Conservation (phyloP, 2,329 filamentous ascomycete genomes). For the Stemphylium lycopersici region DNA sequence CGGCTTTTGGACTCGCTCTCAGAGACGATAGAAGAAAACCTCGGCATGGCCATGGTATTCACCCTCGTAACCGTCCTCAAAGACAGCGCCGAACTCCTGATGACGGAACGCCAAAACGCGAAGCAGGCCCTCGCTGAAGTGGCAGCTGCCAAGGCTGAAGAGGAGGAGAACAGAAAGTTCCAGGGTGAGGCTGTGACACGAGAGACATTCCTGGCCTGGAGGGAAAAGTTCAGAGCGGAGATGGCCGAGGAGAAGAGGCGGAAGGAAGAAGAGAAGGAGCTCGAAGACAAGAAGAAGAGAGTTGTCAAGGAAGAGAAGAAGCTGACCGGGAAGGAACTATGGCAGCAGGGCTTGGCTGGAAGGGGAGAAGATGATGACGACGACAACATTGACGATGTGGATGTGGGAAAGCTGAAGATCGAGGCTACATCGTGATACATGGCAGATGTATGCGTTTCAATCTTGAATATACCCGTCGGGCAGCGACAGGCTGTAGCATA, state of each 20-base stretch:
- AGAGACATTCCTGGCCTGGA: conserved; percentile 85
- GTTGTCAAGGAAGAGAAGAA: conserved; percentile 75
- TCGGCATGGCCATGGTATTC: conserved; percentile 98
- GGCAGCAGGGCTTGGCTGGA: conserved; percentile 58
- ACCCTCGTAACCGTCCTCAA: conserved; percentile 86
- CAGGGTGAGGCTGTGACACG: conserved; percentile 87
- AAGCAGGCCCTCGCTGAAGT: conserved; percentile 61
- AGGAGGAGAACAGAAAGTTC: conserved; percentile 96
- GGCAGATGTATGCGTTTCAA: background rate
- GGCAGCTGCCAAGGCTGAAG: conserved; percentile 70
- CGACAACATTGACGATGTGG: conserved; percentile 62
- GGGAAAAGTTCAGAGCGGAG: conserved; percentile 77
- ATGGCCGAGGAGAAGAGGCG: conserved; percentile 72
- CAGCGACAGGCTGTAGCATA: background rate
- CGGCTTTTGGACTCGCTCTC: conserved; percentile 72
- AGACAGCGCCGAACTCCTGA: conserved; percentile 85
- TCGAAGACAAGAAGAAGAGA: conserved; percentile 63
- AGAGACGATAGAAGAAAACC: conserved; percentile 83
- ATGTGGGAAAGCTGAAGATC: conserved; percentile 46
- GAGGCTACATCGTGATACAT: conserved; percentile 52
- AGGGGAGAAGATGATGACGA: conserved; percentile 73
- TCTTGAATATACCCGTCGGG: conserved; percentile 22
- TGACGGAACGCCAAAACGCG: conserved; percentile 73
- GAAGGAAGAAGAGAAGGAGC: conserved; percentile 71
- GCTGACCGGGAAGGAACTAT: conserved; percentile 66